Evolutionary conservation across 176 grass and related monocot genomes (phyloP), one percentile per base, ranked within the genome.

Genomic region (Oryza coarctata): DNA sequence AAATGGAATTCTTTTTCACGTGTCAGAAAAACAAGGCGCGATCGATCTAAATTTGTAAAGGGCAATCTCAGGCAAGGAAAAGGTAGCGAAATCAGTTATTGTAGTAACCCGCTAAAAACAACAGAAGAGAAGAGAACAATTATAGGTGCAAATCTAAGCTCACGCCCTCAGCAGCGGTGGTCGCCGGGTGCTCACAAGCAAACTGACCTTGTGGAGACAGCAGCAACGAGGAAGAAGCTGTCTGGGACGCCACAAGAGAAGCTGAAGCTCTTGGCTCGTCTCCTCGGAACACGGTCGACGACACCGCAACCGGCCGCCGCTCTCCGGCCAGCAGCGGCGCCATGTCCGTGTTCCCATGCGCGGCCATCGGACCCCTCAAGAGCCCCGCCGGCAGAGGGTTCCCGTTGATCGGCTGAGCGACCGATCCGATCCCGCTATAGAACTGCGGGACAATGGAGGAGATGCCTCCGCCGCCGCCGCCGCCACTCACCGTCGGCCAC

Each of bases 101-200:
- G 27, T 23, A 63, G 74, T 40, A 52, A 72, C 61, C 58, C 9
- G 35, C 29, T 73, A 72, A 84, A 63, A 73, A 63, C 83, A 90
- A 31, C 6, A 0, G 9, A 41, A 10, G 40, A 66, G 25, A 84
- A 73, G 40, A 13, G 17, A 77, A 22, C 20, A 69, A 74, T 91
- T 87, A 99, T 86, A 99, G 93, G 82, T 88, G 96, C 91, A 98
- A 91, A 95, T 99, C 96, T 90, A 99, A 86, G 80, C 96, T 95
- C 26, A 95, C 79, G 33, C 86, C 90, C 63, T 99, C 96, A 17
- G 77, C 74, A 58, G 45, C 83, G 13, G 82, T 81, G 68, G 73
- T 82, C 15, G 83, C 35, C 43, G 88, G 83, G 68, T 90, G 88
- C 79, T 90, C 83, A 65, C 79, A 90, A 47, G 52, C 70, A 75